Conservation (phyloP, 352 stramenopile species). For the Globisporangium cylindrosporum region DNA sequence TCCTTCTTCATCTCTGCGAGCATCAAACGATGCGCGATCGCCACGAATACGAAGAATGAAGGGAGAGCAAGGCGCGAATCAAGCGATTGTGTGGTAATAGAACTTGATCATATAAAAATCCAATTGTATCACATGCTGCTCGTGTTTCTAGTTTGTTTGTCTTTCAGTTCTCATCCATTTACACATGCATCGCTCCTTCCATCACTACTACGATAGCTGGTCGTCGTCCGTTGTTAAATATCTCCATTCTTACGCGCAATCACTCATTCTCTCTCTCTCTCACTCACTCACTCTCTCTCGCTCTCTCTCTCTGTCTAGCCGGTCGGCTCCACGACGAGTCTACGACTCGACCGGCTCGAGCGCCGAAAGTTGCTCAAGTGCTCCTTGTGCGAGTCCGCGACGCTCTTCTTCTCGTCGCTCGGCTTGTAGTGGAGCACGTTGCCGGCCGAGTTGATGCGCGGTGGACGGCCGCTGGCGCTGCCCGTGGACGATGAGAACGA, state of each 20-base stretch:
- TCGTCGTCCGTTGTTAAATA: conserved; percentile 1
- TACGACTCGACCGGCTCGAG: conserved; percentile 12
- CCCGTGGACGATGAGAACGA: conserved; percentile 12
- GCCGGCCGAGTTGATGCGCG: conserved; percentile 32
- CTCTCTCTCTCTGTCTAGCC: not conserved
- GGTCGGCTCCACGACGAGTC: not conserved
- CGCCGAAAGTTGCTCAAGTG: conserved; percentile 31
- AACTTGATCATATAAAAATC: conserved; percentile 11
- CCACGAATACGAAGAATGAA: not conserved
- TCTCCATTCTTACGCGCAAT: not conserved
- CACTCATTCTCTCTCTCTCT: not conserved
- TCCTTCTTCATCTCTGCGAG: not conserved
- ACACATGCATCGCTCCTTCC: not conserved
- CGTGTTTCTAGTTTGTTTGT: not conserved
- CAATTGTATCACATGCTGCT: not conserved
- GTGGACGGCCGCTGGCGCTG: conserved; percentile 20
- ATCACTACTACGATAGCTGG: not conserved
- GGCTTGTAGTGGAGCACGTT: conserved; percentile 38
- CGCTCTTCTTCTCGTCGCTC: conserved; percentile 31
- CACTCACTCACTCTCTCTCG: too few relatives aligned
- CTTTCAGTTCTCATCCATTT: conserved; percentile 1
- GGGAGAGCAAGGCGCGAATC: not conserved
- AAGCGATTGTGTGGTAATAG: conserved; percentile 6
- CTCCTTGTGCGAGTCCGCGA: conserved; percentile 36
- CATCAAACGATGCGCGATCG: not conserved